Base-by-base conservation (phyloP, 169 alveolate species). In the Besnoitia besnoiti region DNA sequence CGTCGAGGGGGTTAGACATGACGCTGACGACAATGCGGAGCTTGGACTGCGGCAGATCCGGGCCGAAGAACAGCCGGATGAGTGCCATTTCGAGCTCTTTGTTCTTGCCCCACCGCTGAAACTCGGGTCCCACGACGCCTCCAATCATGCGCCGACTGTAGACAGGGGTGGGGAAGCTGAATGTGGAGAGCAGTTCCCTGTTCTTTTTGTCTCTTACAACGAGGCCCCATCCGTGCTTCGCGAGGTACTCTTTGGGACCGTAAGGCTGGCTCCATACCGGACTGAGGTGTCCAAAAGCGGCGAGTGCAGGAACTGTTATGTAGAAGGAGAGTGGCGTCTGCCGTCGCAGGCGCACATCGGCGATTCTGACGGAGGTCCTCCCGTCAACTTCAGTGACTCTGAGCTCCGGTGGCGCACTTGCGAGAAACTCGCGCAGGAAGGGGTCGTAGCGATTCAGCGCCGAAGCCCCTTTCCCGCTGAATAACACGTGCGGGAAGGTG, bases 401-500 rank as follows among this genome's bases (percentile, higher is more conserved):
- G 30, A 77, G 87, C 47, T 77, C 87, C 30, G 87, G 87, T 39
- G 87, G 87, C 61, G 87, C 59, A 24, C 16, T 27, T 39, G 47
- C 59, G 61, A 77, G 87, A 24, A 77, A 77, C 21, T 77, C 87
- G 0, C 87, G 87, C 59, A 42, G 50, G 30, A 77, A 77, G 40
- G 87, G 87, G 87, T 77, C 59, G 59, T 77, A 77, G 37, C 87
- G 49, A 19, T 77, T 37, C 19, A 35, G 5, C 21, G 87, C 87
- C 14, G 50, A 1, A 1, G 87, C 87, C 33, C 87, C 87, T 19
- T 77, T 55, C 3, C 87, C 59, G 33, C 59, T 40, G 21, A 77
- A 27, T n/a, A 77, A 55, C 49, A 7, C 59, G 87, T 77, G 87
- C 10, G 87, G 87, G 19, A 77, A 77, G 37, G 87, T 42, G 87